Conservation (phyloP, 371 early-diverging fungal species). For the Dichotomocladium elegans region DNA sequence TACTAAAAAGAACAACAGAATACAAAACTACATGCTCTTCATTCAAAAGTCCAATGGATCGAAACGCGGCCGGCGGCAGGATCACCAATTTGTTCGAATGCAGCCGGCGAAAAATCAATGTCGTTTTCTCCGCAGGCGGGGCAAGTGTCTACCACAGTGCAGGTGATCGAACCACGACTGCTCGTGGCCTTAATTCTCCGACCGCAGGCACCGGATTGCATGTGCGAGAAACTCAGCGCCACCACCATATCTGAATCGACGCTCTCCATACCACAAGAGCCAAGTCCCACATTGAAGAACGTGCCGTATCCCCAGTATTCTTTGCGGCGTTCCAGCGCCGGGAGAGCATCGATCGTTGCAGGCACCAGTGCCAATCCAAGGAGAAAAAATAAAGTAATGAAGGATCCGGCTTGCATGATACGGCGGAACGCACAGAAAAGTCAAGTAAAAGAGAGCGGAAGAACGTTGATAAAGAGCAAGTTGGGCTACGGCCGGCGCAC, state of each 20-base stretch:
- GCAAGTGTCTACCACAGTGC: slow-evolving; percentile 47
- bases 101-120: slow-evolving; percentile 42
- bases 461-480: too few relatives aligned
- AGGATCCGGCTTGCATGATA: too few relatives aligned
- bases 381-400: too few relatives aligned
- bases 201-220: slow-evolving; percentile 38
- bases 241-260: slow-evolving; percentile 22
- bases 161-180: slow-evolving; percentile 28
- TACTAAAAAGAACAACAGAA: too few relatives aligned
- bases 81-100: slow-evolving; percentile 38
- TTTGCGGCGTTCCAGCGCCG: too few relatives aligned
- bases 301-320: slow-evolving; percentile 40
- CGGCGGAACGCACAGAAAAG: too few relatives aligned
- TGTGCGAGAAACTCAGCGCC: slow-evolving; percentile 22
- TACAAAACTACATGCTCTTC: too few relatives aligned
- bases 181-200: slow-evolving; percentile 29
- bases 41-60: slow-evolving; percentile 35
- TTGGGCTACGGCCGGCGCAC: too few relatives aligned
- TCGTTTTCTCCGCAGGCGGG: slow-evolving; percentile 31
- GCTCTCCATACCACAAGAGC: slow-evolving; percentile 32
- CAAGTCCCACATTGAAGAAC: slow-evolving; percentile 28
- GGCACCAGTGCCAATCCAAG: too few relatives aligned
- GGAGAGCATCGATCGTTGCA: too few relatives aligned
- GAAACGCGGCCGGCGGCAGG: slow-evolving; percentile 27
- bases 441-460: too few relatives aligned